phyloP scores from a whole-genome alignment of 257 asterid genomes.

The Penstemon barbatus region DNA sequence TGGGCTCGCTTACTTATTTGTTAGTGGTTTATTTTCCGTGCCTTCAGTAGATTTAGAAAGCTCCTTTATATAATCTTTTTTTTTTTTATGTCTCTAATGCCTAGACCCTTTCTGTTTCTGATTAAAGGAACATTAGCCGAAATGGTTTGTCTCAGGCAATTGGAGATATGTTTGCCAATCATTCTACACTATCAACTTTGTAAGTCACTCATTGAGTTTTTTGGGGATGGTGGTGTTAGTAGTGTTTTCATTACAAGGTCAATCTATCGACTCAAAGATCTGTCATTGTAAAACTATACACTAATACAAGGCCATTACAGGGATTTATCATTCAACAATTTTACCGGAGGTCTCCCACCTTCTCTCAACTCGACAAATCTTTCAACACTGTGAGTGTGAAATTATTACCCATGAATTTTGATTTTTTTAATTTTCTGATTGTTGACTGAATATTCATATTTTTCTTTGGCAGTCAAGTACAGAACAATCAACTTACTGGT shows the following conservation, averaged over 20 bases:
- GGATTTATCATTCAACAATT: constrained; percentile 82
- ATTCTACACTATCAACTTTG: constrained; percentile 63
- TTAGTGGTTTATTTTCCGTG: constrained; percentile 48
- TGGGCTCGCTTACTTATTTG: constrained; percentile 67
- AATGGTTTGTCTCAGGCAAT: constrained; percentile 66
- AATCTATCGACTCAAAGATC: neutral
- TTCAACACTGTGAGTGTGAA: constrained; percentile 78
- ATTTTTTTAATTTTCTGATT: neutral
- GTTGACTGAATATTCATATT: constrained; percentile 30
- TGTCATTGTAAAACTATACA: constrained; percentile 15
- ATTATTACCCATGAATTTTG: neutral
- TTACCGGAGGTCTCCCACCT: constrained; percentile 85
- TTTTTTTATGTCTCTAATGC: constrained; percentile 29
- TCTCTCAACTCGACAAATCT: constrained; percentile 74
- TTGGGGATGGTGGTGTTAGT: neutral
- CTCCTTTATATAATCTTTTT: constrained; percentile 23
- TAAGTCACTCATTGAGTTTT: constrained; percentile 38
- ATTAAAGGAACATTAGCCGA: constrained; percentile 73
- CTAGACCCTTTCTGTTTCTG: constrained; percentile 26
- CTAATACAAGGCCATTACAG: constrained; percentile 47
- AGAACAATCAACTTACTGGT: constrained; percentile 79
- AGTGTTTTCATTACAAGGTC: neutral
- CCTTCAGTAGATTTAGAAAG: constrained; percentile 13
- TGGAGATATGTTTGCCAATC: constrained; percentile 82
- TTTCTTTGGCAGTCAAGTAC: constrained; percentile 62